phyloP scores from a whole-genome alignment of 208 protist species.

The Dictyostelium gargantuum region DNA sequence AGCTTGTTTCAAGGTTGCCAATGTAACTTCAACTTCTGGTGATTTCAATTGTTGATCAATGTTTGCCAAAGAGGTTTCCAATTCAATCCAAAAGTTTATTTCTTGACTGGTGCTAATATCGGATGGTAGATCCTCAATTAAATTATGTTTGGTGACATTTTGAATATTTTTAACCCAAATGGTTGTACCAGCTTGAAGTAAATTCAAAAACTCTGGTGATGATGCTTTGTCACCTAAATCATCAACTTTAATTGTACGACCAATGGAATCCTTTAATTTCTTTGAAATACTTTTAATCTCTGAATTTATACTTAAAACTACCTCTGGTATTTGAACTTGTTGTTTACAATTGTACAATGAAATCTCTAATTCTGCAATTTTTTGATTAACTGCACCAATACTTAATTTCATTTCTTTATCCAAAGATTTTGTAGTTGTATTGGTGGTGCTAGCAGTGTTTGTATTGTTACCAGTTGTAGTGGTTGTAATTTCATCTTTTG shows the following conservation, averaged over 20 bases:
- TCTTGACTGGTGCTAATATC: constrained; percentile 68
- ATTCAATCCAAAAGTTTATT: constrained; percentile 86
- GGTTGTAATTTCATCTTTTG: background rate
- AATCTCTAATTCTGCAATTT: constrained; percentile 83
- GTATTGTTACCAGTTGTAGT: background rate
- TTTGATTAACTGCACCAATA: constrained; percentile 80
- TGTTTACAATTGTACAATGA: constrained; percentile 85
- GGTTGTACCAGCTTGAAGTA: constrained; percentile 76
- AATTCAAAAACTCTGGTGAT: constrained; percentile 77
- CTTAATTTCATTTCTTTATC: background rate
- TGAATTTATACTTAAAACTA: constrained; percentile 76
- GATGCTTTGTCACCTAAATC: constrained; percentile 71
- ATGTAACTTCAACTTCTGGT: constrained; percentile 76
- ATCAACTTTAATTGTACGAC: constrained; percentile 48
- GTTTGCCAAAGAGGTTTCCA: constrained; percentile 74
- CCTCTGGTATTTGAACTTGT: constrained; percentile 83
- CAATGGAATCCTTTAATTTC: background rate
- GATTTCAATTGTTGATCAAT: constrained; percentile 76
- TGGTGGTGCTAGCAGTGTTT: background rate
- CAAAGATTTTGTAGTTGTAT: background rate
- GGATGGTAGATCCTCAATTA: constrained; percentile 54
- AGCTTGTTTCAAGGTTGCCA: constrained; percentile 77
- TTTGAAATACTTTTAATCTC: constrained; percentile 64
- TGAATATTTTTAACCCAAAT: constrained; percentile 85
- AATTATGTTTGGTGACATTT: constrained; percentile 82